Conservation (phyloP, 352 stramenopile genomes). For the Pythium aquatile region DNA sequence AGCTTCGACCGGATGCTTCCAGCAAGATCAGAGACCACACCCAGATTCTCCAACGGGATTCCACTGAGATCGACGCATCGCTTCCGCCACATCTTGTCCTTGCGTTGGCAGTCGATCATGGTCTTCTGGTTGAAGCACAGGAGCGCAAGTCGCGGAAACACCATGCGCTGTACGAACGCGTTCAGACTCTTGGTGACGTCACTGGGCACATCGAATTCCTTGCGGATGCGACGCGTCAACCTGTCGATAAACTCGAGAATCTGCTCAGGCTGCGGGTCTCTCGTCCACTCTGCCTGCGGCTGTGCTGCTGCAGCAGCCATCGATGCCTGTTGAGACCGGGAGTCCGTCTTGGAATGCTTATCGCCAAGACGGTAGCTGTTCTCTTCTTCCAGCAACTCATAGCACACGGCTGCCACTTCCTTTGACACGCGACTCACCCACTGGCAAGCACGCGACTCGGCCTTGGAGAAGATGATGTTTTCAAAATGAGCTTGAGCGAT, state of each 20-base stretch:
- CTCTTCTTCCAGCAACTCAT: conserved; percentile 56
- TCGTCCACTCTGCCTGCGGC: conserved; percentile 49
- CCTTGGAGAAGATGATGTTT: conserved; percentile 74
- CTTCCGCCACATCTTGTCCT: conserved; percentile 84
- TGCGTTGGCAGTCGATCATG: conserved; percentile 71
- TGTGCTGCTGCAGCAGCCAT: conserved; percentile 13
- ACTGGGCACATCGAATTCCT: conserved; percentile 64
- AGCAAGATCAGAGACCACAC: conserved; percentile 50
- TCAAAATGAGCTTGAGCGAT: conserved; percentile 86
- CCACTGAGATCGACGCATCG: conserved; percentile 60
- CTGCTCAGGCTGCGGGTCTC: conserved; percentile 64
- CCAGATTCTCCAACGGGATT: conserved; percentile 68
- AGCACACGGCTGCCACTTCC: conserved; percentile 56
- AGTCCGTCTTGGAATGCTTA: conserved; percentile 1
- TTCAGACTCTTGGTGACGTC: conserved; percentile 82
- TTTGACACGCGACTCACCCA: conserved; percentile 64
- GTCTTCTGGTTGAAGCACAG: conserved; percentile 75
- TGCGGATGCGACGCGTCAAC: conserved; percentile 62
- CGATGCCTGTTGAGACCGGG: background rate
- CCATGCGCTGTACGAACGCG: conserved; percentile 70
- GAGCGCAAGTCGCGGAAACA: conserved; percentile 69
- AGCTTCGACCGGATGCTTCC: conserved; percentile 56
- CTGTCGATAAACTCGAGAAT: conserved; percentile 76
- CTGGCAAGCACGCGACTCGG: conserved; percentile 68
- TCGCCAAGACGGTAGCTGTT: conserved; percentile 18